These are phyloP conservation scores for Diaporthe citriasiana DNA, from an alignment of 2,329 filamentous ascomycete genomes.

Conservation along the genomic window DNA sequence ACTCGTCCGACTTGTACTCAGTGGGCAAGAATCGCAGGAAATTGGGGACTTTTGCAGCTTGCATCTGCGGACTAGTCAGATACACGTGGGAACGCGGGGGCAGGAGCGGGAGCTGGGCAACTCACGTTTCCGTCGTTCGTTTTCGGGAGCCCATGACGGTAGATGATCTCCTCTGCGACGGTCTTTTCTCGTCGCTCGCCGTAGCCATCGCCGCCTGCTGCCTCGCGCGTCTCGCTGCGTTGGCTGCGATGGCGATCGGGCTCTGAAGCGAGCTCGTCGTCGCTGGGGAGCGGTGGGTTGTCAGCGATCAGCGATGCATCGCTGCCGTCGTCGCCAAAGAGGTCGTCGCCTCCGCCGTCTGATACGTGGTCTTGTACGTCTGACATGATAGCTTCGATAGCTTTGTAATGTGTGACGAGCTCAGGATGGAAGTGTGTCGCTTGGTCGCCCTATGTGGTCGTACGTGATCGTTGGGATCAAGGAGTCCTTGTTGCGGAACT, in stretches of 20 bases:
- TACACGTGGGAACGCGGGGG: conserved; percentile 8
- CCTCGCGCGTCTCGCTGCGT: conserved; percentile 57
- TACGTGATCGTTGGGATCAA: not conserved
- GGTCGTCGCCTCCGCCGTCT: conserved; percentile 71
- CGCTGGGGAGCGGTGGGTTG: conserved; percentile 55
- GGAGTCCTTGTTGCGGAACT: not conserved
- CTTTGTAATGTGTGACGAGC: not conserved
- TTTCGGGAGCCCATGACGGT: conserved; percentile 78
- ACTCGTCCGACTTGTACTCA: conserved; percentile 76
- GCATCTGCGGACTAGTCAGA: conserved; percentile 64
- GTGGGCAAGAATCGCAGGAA: conserved; percentile 80
- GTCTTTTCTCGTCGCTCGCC: conserved; percentile 62
- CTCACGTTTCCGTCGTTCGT: conserved; percentile 78
- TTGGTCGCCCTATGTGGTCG: not conserved
- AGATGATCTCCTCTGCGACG: conserved; percentile 75
- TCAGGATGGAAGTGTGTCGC: not conserved
- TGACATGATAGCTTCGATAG: conserved; percentile 60
- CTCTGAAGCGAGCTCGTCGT: conserved; percentile 71
- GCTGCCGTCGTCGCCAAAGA: conserved; percentile 73
- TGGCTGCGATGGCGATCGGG: conserved; percentile 34
- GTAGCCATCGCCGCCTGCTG: conserved; percentile 62
- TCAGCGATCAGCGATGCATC: conserved; percentile 62
- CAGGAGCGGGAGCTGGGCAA: conserved; percentile 28
- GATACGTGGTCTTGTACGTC: conserved; percentile 68
- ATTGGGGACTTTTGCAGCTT: conserved; percentile 78